A percentile compares a stretch with the other conserved stretches of the same genome.
Conservation (phyloP, 805 yeast species). For the Scheffersomyces amazonensis region DNA sequence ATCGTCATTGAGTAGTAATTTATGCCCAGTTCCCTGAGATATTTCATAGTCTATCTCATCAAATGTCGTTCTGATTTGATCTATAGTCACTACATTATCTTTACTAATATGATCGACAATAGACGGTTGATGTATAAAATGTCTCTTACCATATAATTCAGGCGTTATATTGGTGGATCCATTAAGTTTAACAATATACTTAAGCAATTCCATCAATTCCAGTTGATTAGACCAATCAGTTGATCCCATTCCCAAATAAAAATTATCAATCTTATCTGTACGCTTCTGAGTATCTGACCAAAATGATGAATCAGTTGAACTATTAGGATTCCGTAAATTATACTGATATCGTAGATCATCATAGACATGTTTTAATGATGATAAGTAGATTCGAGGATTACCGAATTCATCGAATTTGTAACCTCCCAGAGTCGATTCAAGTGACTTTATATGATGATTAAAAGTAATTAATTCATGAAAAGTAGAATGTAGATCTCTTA, state of each 20-base stretch:
- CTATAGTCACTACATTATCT: background rate
- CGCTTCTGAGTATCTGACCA: background rate
- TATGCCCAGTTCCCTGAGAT: slow-evolving; percentile 8
- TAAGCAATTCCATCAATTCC: slow-evolving; percentile 26
- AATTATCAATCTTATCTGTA: slow-evolving; percentile 5
- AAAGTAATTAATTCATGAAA: slow-evolving; percentile 36
- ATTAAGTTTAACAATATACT: slow-evolving; percentile 24
- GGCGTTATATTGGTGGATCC: slow-evolving; percentile 2
- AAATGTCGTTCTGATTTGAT: slow-evolving; percentile 24
- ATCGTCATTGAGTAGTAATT: no score
- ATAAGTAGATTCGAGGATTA: slow-evolving; percentile 27
- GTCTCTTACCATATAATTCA: background rate
- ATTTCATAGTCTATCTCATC: slow-evolving; percentile 23
- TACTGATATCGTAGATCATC: slow-evolving; percentile 57
- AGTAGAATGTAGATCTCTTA: slow-evolving; percentile 49
- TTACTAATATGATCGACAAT: background rate
- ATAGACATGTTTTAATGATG: slow-evolving; percentile 54
- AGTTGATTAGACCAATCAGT: slow-evolving; percentile 29
- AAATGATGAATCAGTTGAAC: background rate
- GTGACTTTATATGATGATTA: slow-evolving; percentile 1
- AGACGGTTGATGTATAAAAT: slow-evolving; percentile 36
- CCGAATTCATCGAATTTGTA: slow-evolving; percentile 7
- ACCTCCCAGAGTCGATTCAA: slow-evolving; percentile 2
- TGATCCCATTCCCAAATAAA: slow-evolving; percentile 18
- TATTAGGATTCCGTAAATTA: slow-evolving; percentile 9